Evolutionary conservation across 1,284 basidiomycete genomes (phyloP).

Genomic region (Marasmius fiardii): DNA sequence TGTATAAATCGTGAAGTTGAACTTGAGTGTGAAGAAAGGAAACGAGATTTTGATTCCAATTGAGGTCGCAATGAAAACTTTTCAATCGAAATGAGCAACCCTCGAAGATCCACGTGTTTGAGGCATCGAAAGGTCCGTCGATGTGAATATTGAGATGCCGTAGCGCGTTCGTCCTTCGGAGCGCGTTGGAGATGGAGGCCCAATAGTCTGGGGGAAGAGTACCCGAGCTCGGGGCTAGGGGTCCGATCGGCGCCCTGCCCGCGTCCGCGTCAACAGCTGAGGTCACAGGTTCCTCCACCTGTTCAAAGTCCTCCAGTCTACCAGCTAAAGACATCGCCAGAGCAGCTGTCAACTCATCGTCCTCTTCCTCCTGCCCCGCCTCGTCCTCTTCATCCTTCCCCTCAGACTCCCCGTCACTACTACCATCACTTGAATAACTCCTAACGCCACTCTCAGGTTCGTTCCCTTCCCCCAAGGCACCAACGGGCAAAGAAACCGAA

Average conservation of each 20-base stretch:
- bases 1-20: constrained; percentile 51
- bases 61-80: constrained; percentile 60
- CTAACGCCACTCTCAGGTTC: constrained; percentile 17
- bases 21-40: constrained; percentile 51
- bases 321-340: constrained; percentile 14
- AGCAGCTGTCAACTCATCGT: constrained; percentile 15
- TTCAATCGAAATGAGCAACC: constrained; percentile 48
- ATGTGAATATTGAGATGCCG: constrained; percentile 52
- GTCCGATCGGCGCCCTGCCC: neutral
- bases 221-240: neutral
- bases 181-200: constrained; percentile 42
- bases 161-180: constrained; percentile 40
- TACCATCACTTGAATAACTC: neutral
- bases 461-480: constrained; percentile 13
- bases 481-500: constrained; percentile 23
- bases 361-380: constrained; percentile 3
- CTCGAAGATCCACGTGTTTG: constrained; percentile 50
- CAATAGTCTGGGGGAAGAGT: constrained; percentile 35
- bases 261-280: neutral
- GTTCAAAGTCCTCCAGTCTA: constrained; percentile 8
- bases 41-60: constrained; percentile 55
- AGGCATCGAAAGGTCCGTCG: constrained; percentile 34
- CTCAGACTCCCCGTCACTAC: constrained; percentile 10
- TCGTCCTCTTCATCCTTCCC: constrained; percentile 7
- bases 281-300: neutral